Conservation (phyloP, 306 rosid genomes). For the Inga laurina region DNA sequence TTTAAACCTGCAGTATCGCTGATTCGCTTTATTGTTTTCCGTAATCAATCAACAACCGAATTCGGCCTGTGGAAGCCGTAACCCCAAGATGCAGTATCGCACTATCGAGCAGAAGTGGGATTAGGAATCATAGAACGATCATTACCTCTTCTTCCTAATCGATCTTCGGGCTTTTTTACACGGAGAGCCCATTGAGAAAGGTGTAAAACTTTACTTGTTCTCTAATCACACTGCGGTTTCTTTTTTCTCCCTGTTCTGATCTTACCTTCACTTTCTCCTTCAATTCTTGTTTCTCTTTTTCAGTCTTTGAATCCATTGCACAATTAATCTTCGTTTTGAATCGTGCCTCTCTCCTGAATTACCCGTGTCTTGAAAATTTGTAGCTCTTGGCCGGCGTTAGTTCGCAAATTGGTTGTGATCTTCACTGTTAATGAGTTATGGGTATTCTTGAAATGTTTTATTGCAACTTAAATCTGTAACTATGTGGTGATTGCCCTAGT, state of each 20-base stretch:
- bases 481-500: neutral
- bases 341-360: neutral
- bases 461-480: neutral
- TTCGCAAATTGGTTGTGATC: neutral
- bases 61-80: neutral
- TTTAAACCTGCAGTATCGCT: neutral
- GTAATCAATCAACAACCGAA: neutral
- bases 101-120: neutral
- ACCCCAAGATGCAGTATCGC: neutral
- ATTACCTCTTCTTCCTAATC: slow-evolving; percentile 2
- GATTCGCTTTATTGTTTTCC: neutral
- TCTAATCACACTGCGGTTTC: neutral
- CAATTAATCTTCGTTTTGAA: neutral
- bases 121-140: neutral
- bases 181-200: neutral
- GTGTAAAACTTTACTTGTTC: slow-evolving; percentile 16
- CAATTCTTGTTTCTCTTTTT: neutral
- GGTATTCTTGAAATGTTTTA: slow-evolving; percentile 4
- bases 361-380: neutral
- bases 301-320: neutral
- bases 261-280: neutral
- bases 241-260: neutral
- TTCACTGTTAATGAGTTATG: neutral
- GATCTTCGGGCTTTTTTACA: neutral
- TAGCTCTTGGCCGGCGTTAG: neutral